These are phyloP conservation scores for Herpetomonas samuelpessoai DNA, from an alignment of 208 protist genomes.

Conservation along the genomic window DNA sequence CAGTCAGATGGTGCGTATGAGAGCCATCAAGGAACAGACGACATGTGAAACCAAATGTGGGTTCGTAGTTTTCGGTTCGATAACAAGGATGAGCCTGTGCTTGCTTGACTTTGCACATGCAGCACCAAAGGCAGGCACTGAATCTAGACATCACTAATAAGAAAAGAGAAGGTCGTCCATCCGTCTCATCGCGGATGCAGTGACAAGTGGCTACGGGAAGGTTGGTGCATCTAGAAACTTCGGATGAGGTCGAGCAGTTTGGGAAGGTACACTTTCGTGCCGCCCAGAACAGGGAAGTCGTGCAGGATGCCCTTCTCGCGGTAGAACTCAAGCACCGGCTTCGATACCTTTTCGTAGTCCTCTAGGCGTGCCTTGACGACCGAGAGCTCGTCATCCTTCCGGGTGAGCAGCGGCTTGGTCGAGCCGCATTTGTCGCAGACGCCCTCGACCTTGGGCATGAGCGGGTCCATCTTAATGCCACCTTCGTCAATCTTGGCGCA, in stretches of 20 bases:
- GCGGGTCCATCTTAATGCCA: conserved; percentile 76
- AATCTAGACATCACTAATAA: too few species aligned
- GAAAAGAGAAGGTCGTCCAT: too few species aligned
- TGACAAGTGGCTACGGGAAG: too few species aligned
- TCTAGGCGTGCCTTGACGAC: conserved; percentile 57
- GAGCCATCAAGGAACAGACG: too few species aligned
- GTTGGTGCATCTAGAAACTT: conserved; percentile 15
- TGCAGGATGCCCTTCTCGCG: conserved; percentile 46
- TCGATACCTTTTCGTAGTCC: conserved; percentile 53
- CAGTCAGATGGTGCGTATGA: too few species aligned
- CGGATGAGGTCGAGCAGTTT: conserved; percentile 65
- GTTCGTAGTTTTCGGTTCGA: too few species aligned
- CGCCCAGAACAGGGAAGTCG: conserved; percentile 66
- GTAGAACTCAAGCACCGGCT: conserved; percentile 68
- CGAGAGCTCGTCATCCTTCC: conserved; percentile 59
- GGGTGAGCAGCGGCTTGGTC: conserved; percentile 52
- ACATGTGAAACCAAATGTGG: too few species aligned
- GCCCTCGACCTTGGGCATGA: conserved; percentile 66
- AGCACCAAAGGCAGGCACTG: too few species aligned
- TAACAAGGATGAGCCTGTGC: too few species aligned
- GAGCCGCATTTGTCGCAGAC: conserved; percentile 79
- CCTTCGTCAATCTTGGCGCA: conserved; percentile 58
- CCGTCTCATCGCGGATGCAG: too few species aligned
- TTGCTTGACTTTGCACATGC: too few species aligned
- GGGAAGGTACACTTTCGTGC: conserved; percentile 62